These are phyloP conservation scores for Penicillium atrosanguineum DNA, from an alignment of 495 filamentous ascomycete species.

Conservation along the genomic window DNA sequence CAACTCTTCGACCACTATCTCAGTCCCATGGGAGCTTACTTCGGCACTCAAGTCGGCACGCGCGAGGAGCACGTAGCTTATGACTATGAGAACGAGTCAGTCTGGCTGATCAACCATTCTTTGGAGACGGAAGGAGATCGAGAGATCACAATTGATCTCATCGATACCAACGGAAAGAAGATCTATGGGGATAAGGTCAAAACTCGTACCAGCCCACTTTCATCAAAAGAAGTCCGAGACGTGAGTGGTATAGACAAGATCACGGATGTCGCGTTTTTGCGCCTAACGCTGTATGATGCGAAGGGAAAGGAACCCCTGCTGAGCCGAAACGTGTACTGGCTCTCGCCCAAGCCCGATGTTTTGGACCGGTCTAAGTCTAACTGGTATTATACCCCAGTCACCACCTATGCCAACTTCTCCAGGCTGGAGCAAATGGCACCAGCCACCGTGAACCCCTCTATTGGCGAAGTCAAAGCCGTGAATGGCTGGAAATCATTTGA, in stretches of 20 bases:
- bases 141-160: conserved; percentile 43
- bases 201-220: conserved; percentile 17
- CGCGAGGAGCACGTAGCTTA: conserved; percentile 57
- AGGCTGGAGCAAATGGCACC: conserved; percentile 41
- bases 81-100: conserved; percentile 41
- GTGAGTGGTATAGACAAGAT: conserved; percentile 31
- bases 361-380: conserved; percentile 55
- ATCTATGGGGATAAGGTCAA: conserved; percentile 28
- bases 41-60: conserved; percentile 53
- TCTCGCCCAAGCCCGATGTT: conserved; percentile 45
- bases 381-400: conserved; percentile 60
- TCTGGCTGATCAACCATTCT: conserved; percentile 59
- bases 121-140: conserved; percentile 41
- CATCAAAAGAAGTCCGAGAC: conserved; percentile 23
- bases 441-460: conserved; percentile 9
- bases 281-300: conserved; percentile 40
- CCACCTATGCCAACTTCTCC: conserved; percentile 50
- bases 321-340: conserved; percentile 65
- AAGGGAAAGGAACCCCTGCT: conserved; percentile 20
- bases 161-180: conserved; percentile 45
- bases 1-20: conserved; percentile 65
- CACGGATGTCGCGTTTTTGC: conserved; percentile 51
- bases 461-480: background rate
- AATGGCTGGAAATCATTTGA: conserved; percentile 4
- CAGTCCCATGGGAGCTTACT: conserved; percentile 55